A percentile compares a stretch with the other conserved stretches of the same genome.
These are phyloP conservation scores for Alternaria triticimaculans DNA, from an alignment of 2,329 filamentous ascomycete genomes.

Conservation along the genomic window DNA sequence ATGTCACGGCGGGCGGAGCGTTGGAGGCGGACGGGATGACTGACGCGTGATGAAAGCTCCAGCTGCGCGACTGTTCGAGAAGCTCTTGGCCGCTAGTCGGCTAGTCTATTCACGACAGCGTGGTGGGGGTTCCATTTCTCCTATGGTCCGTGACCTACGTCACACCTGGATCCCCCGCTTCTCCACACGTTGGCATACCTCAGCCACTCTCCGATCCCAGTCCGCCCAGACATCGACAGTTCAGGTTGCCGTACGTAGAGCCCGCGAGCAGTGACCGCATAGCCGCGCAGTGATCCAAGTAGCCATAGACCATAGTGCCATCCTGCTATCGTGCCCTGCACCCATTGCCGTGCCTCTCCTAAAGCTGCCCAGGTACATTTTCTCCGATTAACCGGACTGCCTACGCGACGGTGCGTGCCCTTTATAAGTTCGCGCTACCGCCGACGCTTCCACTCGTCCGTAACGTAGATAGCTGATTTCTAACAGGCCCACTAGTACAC, in stretches of 20 bases:
- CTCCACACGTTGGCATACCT: slow-evolving; percentile 27
- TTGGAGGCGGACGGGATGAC: not conserved
- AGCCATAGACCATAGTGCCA: not conserved
- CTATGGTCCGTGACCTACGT: slow-evolving; percentile 21
- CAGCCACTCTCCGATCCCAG: slow-evolving; percentile 16
- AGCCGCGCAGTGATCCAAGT: no score
- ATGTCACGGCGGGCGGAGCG: not conserved
- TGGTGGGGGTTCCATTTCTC: slow-evolving; percentile 24
- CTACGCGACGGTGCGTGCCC: slow-evolving; percentile 25
- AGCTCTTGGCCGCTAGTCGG: not conserved
- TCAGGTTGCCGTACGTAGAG: slow-evolving; percentile 1
- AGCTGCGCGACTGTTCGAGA: not conserved
- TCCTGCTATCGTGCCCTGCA: not conserved
- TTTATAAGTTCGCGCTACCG: slow-evolving; percentile 36
- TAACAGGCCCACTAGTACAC: slow-evolving; percentile 37
- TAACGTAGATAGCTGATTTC: slow-evolving; percentile 36
- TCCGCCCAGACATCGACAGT: slow-evolving; percentile 9
- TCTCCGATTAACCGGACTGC: slow-evolving; percentile 40
- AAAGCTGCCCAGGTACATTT: slow-evolving; percentile 8
- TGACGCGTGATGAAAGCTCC: slow-evolving; percentile 7
- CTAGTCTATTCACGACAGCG: not conserved
- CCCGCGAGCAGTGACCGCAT: no score
- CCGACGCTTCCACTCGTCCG: slow-evolving; percentile 49
- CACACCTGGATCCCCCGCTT: slow-evolving; percentile 21
- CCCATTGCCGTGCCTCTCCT: not conserved